Conservation (phyloP, 306 rosid species). For the Chamaecrista fasciculata region DNA sequence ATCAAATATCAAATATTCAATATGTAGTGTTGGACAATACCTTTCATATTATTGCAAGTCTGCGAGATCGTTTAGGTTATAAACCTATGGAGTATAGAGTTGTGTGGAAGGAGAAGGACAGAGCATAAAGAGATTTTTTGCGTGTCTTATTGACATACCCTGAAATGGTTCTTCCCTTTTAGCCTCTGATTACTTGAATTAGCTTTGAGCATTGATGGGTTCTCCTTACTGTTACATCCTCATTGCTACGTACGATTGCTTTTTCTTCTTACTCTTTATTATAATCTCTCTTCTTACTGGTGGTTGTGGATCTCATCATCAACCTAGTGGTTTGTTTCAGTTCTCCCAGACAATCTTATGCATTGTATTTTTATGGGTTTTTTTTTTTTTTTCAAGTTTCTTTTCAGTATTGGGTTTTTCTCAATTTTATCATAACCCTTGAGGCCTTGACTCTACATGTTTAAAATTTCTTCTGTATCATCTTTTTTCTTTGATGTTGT, state of each 20-base stretch:
- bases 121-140: constrained; percentile 29
- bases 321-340: constrained; percentile 37
- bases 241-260: constrained; percentile 50
- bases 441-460: too few species aligned
- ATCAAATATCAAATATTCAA: constrained; percentile 18
- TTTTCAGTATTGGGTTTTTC: constrained; percentile 27
- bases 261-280: constrained; percentile 56
- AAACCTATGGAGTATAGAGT: constrained; percentile 32
- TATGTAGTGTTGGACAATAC: constrained; percentile 33
- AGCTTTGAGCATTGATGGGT: constrained; percentile 54
- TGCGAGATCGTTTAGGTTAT: constrained; percentile 32
- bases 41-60: constrained; percentile 28
- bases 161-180: constrained; percentile 41
- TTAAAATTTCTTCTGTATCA: too few species aligned
- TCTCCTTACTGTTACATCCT: constrained; percentile 52
- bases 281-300: constrained; percentile 37
- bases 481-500: neutral
- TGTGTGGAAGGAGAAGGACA: constrained; percentile 39
- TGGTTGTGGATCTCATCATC: constrained; percentile 40
- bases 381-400: constrained; percentile 30
- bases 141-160: constrained; percentile 51
- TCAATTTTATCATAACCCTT: constrained; percentile 13
- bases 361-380: constrained; percentile 41
- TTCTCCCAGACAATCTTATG: constrained; percentile 23
- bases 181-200: constrained; percentile 36